Conservation (phyloP, 257 asterid genomes). For the Solanum ossicruentum region DNA sequence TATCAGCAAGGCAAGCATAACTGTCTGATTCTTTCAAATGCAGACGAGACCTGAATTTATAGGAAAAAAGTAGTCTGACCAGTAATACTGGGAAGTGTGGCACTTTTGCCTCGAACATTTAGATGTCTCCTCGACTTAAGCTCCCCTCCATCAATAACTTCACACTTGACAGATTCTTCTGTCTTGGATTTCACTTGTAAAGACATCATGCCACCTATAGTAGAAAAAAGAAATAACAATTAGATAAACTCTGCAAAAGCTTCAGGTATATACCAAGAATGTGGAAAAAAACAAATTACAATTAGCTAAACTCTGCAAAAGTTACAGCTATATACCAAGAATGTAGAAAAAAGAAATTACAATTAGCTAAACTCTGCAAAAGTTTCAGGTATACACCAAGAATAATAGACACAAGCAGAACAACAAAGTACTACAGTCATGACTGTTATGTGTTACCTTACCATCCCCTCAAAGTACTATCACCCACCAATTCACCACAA, state of each 20-base stretch:
- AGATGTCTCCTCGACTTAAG: conserved; percentile 94
- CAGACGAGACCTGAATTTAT: background rate
- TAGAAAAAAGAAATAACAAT: conserved; percentile 2
- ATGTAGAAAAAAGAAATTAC: too few species aligned
- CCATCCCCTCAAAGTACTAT: background rate
- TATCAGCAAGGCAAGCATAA: conserved; percentile 1
- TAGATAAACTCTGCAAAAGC: background rate
- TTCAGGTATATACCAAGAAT: background rate
- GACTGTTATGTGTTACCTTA: background rate
- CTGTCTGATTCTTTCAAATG: background rate
- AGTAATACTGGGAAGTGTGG: conserved; percentile 90
- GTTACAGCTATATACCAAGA: background rate
- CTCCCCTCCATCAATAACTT: conserved; percentile 95
- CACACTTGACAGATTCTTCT: conserved; percentile 74
- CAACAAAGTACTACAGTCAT: background rate
- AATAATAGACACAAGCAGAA: background rate
- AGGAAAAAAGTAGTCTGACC: conserved; percentile 28
- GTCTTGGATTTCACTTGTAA: conserved; percentile 67
- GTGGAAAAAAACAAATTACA: too few species aligned
- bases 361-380: too few species aligned
- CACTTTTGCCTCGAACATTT: conserved; percentile 95
- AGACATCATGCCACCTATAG: conserved; percentile 97
- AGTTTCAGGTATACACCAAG: background rate
- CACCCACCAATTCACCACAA: background rate
- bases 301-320: too few species aligned